Conservation (phyloP, 495 filamentous ascomycete species). For the Neurospora sp. region DNA sequence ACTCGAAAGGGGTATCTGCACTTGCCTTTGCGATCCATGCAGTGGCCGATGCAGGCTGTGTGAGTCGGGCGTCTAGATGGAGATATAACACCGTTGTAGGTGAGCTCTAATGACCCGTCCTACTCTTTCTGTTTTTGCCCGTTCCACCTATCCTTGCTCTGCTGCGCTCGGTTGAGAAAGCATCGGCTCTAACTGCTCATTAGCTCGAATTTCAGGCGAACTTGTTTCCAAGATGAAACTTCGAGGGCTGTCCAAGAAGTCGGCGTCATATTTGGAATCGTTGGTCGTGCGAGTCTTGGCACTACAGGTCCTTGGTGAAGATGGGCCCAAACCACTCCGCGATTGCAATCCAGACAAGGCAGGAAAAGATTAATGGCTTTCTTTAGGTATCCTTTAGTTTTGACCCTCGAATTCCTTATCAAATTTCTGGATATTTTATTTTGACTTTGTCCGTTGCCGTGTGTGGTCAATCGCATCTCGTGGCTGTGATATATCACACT, state of each 20-base stretch:
- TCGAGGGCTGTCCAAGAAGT: too few species aligned
- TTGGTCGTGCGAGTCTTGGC: not conserved
- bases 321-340: not conserved
- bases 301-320: not conserved
- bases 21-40: not conserved
- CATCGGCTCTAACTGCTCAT: not conserved
- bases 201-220: not conserved
- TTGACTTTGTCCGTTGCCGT: not conserved
- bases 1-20: not conserved
- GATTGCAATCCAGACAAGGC: not conserved
- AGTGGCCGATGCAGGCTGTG: not conserved
- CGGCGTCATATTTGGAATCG: not conserved
- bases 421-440: not conserved
- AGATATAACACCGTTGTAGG: too few species aligned
- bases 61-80: not conserved
- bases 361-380: rapidly evolving
- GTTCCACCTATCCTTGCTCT: too few species aligned
- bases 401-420: not conserved
- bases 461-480: not conserved
- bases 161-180: too few species aligned
- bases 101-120: not conserved
- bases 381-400: not conserved
- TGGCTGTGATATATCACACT: not conserved
- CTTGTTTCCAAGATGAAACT: too few species aligned
- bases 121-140: too few species aligned